Conservation (phyloP, 495 filamentous ascomycete species). For the Darksidea phi region DNA sequence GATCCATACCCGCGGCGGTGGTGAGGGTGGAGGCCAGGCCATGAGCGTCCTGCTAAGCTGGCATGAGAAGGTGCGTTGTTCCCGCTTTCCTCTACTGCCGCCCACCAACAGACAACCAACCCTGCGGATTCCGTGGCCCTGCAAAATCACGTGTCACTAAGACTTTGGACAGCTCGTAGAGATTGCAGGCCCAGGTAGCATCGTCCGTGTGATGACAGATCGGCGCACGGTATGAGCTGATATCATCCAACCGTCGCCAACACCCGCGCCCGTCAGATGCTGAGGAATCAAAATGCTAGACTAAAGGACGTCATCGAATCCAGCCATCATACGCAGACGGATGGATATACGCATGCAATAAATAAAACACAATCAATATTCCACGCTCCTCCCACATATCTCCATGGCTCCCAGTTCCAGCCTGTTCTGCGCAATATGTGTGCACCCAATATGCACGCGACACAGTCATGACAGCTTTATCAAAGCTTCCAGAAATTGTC, state of each 20-base stretch:
- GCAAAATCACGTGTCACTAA: constrained; percentile 10
- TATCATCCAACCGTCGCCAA: neutral
- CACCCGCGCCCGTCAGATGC: too few relatives aligned
- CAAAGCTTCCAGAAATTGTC: constrained; percentile 2
- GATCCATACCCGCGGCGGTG: constrained; percentile 64
- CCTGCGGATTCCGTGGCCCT: neutral
- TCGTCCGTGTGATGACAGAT: constrained; percentile 89
- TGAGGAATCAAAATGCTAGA: too few relatives aligned
- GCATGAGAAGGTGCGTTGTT: constrained; percentile 72
- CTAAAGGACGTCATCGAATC: too few relatives aligned
- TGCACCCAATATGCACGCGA: neutral
- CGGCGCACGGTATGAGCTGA: constrained; percentile 72
- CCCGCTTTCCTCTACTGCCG: neutral
- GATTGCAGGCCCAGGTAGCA: constrained; percentile 79
- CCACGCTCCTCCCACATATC: too few relatives aligned
- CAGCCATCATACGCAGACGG: too few relatives aligned
- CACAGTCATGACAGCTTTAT: neutral
- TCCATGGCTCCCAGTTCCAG: neutral
- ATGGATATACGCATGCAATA: too few relatives aligned
- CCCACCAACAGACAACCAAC: neutral
- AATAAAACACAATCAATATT: too few relatives aligned
- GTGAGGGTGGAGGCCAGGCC: constrained; percentile 75
- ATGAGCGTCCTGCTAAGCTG: constrained; percentile 94
- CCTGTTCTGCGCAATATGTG: neutral
- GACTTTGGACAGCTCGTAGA: constrained; percentile 64